Percentiles rank a stretch among this genome's conserved stretches.
phyloP scores from a whole-genome alignment of 306 rosid species.

The Sphenostylis stenocarpa region DNA sequence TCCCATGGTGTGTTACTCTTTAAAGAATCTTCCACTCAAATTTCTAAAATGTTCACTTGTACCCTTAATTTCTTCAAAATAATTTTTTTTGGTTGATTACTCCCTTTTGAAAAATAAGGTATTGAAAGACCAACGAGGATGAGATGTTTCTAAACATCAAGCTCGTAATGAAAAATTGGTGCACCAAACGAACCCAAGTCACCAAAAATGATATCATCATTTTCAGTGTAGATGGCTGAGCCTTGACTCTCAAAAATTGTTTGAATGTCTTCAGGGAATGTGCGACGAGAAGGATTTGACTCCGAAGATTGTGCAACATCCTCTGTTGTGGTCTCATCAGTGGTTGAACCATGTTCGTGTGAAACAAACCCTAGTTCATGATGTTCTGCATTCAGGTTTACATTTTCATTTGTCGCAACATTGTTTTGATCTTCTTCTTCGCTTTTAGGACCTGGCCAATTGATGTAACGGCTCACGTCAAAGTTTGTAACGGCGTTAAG shows the following conservation, averaged over 20 bases:
- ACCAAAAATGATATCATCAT: slow-evolving; percentile 73
- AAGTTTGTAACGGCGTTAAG: slow-evolving; percentile 93
- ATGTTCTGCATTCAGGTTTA: slow-evolving; percentile 25
- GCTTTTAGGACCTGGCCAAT: slow-evolving; percentile 46
- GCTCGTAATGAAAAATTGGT: slow-evolving; percentile 66
- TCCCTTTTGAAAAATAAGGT: not conserved
- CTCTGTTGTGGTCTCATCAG: not conserved
- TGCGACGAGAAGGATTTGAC: slow-evolving; percentile 47
- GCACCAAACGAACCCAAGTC: slow-evolving; percentile 51
- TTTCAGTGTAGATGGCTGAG: slow-evolving; percentile 44
- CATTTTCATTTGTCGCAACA: slow-evolving; percentile 22
- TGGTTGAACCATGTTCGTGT: slow-evolving; percentile 14
- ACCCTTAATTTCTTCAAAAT: not conserved
- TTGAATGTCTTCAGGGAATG: slow-evolving; percentile 85
- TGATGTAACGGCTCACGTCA: slow-evolving; percentile 77
- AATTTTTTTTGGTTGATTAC: not conserved
- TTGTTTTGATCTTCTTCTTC: slow-evolving; percentile 21
- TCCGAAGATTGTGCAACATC: slow-evolving; percentile 21
- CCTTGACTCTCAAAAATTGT: slow-evolving; percentile 73
- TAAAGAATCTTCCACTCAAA: slow-evolving; percentile 20
- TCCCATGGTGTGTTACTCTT: not conserved
- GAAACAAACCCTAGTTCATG: slow-evolving; percentile 29
- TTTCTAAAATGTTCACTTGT: not conserved
- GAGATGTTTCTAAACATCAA: slow-evolving; percentile 41
- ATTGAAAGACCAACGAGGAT: not conserved